phyloP scores from a whole-genome alignment of 495 filamentous ascomycete species.

The Xylaria acuta region DNA sequence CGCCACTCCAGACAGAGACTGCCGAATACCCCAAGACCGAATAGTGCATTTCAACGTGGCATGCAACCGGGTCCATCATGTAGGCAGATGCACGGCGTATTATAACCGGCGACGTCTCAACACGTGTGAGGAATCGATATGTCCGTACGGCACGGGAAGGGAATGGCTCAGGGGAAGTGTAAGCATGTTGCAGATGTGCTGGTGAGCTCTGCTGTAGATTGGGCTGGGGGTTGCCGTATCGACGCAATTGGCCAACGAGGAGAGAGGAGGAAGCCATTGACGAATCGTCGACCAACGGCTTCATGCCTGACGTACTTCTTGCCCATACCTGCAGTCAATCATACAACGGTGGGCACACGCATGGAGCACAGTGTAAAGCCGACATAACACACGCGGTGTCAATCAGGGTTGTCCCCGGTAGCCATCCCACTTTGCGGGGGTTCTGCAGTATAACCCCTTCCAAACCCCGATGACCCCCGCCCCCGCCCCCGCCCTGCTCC shows the following conservation, averaged over 20 bases:
- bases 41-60: constrained; percentile 25
- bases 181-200: constrained; percentile 23
- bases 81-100: constrained; percentile 14
- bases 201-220: constrained; percentile 6
- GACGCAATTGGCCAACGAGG: constrained; percentile 4
- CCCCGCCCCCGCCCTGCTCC: neutral
- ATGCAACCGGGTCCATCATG: neutral
- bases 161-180: neutral
- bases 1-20: neutral
- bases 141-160: neutral
- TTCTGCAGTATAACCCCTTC: neutral
- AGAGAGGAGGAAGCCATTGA: neutral
- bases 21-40: constrained; percentile 11
- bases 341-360: neutral
- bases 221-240: neutral
- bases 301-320: constrained; percentile 5
- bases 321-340: too few species aligned
- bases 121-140: constrained; percentile 25
- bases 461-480: neutral
- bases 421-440: neutral
- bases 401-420: neutral
- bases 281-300: constrained; percentile 2
- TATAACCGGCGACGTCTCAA: constrained; percentile 15
- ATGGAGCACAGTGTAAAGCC: neutral
- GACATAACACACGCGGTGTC: neutral